A percentile compares a stretch with the other conserved stretches of the same genome.
Evolutionary conservation across 805 yeast species (phyloP).

Genomic region (Sugiyamaella lignohabitans): DNA sequence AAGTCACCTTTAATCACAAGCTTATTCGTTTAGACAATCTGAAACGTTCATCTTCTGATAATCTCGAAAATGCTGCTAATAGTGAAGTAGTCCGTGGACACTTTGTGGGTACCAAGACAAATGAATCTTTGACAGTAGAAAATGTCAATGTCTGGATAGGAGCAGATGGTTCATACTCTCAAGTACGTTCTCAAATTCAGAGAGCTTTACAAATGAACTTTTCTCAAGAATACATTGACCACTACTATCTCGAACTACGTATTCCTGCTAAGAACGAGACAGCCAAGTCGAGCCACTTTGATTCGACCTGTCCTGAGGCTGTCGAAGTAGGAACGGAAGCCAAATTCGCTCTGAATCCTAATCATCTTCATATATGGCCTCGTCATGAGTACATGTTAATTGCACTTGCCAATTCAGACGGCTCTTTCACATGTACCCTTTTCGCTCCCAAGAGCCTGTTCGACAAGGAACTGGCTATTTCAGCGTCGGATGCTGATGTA

Average conservation of each 20-base stretch:
- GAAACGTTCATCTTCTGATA: conserved; percentile 10
- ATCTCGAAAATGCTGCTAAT: conserved; percentile 1
- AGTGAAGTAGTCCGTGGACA: not conserved
- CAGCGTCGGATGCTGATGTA: conserved; percentile 38
- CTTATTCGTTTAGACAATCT: conserved; percentile 39
- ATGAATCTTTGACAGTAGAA: conserved; percentile 11
- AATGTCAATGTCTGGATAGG: conserved; percentile 65
- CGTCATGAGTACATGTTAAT: conserved; percentile 79
- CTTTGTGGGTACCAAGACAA: conserved; percentile 3
- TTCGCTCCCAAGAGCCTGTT: conserved; percentile 74
- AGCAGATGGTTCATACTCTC: conserved; percentile 80
- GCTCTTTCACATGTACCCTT: conserved; percentile 83
- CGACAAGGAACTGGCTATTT: conserved; percentile 35
- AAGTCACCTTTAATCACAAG: conserved; percentile 50
- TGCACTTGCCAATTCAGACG: conserved; percentile 79
- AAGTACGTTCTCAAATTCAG: conserved; percentile 62
- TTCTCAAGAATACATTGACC: conserved; percentile 72
- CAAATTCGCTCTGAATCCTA: conserved; percentile 52
- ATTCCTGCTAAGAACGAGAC: conserved; percentile 46
- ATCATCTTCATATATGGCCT: conserved; percentile 92
- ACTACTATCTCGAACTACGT: conserved; percentile 73
- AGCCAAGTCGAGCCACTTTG: conserved; percentile 21
- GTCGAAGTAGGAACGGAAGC: conserved; percentile 19
- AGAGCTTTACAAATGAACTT: conserved; percentile 61
- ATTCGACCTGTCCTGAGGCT: not conserved